A percentile compares a stretch with the other conserved stretches of the same genome.
phyloP scores from a whole-genome alignment of 805 yeast genomes.

The Saturnispora galanensis region DNA sequence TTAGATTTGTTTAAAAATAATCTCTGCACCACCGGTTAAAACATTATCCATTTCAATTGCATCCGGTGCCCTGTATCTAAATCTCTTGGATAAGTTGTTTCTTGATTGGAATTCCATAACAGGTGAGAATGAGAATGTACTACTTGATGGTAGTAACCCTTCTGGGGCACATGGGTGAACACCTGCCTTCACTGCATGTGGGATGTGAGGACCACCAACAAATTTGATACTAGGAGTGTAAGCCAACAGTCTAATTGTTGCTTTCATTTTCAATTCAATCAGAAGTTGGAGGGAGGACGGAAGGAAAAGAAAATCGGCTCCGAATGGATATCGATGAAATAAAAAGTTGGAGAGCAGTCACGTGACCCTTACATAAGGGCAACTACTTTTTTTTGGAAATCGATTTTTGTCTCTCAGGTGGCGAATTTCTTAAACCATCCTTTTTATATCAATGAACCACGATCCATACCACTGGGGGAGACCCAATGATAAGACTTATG shows the following conservation, averaged over 20 bases:
- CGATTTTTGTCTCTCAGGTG: not conserved
- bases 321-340: not conserved
- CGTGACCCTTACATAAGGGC: not conserved
- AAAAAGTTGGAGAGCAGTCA: not conserved
- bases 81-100: constrained; percentile 60
- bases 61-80: constrained; percentile 54
- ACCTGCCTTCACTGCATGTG: constrained; percentile 8
- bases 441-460: constrained; percentile 65
- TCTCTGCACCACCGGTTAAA: constrained; percentile 75
- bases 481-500: constrained; percentile 76
- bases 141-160: constrained; percentile 21
- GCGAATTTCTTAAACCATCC: not conserved
- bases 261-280: constrained; percentile 22
- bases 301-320: not conserved
- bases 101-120: constrained; percentile 36
- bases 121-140: constrained; percentile 2
- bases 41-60: constrained; percentile 68
- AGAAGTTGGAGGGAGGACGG: not conserved
- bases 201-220: constrained; percentile 67
- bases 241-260: constrained; percentile 21
- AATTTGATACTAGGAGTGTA: constrained; percentile 74
- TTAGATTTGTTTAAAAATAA: constrained; percentile 30
- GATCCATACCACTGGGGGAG: constrained; percentile 94
- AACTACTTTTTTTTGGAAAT: not conserved
- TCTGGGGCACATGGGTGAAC: constrained; percentile 33